Base-by-base conservation (phyloP, 768 basidiomycete genomes). In the Boletus fagicola region DNA sequence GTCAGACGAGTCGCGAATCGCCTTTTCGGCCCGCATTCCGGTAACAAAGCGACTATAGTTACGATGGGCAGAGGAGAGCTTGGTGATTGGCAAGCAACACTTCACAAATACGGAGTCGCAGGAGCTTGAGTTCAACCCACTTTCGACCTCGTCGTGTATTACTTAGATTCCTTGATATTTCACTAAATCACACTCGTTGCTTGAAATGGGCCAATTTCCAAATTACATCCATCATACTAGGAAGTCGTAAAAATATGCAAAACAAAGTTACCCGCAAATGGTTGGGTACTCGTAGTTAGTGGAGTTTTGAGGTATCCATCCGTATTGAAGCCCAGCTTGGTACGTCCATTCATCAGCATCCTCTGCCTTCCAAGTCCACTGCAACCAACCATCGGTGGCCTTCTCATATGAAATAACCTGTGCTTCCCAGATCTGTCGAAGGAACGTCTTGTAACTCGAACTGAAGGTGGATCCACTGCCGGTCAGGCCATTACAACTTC, bases 301-400 rank as follows among this genome's bases (percentile, higher is more conserved):
- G 2, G 84, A 81, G 68, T 79, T 70, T 59, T 78, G 69, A 10
- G 94, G 93, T 68, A 96, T 94, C 91, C 90, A 94, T 22, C 93
- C 93, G 58, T 85, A 80, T 13, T 76, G 70, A 35, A 95, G 76
- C 40, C 92, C 92, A 45, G 88, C 85, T 61, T 89, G 82, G 76
- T 96, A 96, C 0, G 88, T 80, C 94, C 94, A 97, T 56, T 96
- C 94, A 60, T 92, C 89, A 3, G 90, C 87, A 59, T 75, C 74
- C 71, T 93, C 91, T 0, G 90, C 71, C 75, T 92, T 92, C 90
- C 90, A 92, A 1, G 88, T 83, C 90, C 90, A 91, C 69, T 86
- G 83, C 24, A 90, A 70, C 90, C 90, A 92, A 4, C 89, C 90
- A 49, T 77, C 75, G n/a, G 67, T 26, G 15, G 76, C 85, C 50